These are phyloP conservation scores for Flaveria brownii DNA, from an alignment of 129 eudicot species.

Conservation along the genomic window DNA sequence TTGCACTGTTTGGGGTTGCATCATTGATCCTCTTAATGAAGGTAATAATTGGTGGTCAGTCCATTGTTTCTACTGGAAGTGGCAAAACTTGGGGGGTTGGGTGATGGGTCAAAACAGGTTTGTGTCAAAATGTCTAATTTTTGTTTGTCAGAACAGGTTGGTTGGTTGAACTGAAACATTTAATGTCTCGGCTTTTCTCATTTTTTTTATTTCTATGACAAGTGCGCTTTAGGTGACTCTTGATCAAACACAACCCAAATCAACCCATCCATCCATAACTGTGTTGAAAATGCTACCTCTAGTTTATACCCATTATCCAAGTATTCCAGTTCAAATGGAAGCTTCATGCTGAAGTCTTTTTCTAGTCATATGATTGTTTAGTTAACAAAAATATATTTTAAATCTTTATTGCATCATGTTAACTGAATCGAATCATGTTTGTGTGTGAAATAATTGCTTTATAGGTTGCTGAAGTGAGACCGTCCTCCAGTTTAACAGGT, in stretches of 20 bases:
- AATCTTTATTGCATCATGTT: constrained; percentile 5
- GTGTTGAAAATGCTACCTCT: constrained; percentile 11
- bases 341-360: neutral
- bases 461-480: constrained; percentile 46
- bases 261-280: neutral
- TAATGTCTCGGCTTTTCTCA: neutral
- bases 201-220: neutral
- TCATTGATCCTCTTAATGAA: constrained; percentile 33
- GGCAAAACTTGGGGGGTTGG: constrained; percentile 12
- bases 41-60: constrained; percentile 54
- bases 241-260: neutral
- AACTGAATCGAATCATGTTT: constrained; percentile 14
- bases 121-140: neutral
- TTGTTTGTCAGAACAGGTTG: neutral
- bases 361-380: neutral
- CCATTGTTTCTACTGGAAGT: constrained; percentile 33
- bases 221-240: neutral
- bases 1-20: constrained; percentile 33
- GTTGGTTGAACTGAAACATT: neutral
- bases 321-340: constrained; percentile 32
- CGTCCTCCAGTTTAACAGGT: constrained; percentile 28
- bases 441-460: constrained; percentile 22
- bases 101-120: neutral
- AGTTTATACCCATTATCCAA: constrained; percentile 43
- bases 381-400: neutral